A percentile compares a stretch with the other conserved stretches of the same genome.
These are phyloP conservation scores for Camelina sativa DNA, from an alignment of 345 rosid species.

Conservation along the genomic window DNA sequence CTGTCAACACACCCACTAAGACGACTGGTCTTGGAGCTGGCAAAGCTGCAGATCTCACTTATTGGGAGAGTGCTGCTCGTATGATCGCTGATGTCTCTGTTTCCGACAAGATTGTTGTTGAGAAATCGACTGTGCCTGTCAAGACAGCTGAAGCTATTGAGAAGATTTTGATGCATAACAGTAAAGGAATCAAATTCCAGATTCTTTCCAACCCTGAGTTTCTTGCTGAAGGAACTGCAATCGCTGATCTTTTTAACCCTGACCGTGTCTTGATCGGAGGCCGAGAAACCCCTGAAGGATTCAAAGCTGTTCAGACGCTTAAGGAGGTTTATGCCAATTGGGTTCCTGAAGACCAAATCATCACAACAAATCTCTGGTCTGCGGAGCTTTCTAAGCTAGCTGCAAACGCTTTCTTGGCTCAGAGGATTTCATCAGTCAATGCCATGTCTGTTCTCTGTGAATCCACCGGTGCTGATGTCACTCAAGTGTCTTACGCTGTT, in stretches of 20 bases:
- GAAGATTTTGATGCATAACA: conserved; percentile 86
- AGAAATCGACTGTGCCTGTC: conserved; percentile 93
- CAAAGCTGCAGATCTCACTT: conserved; percentile 93
- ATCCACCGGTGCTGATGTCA: conserved; percentile 84
- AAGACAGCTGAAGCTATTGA: conserved; percentile 95
- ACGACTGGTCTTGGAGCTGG: conserved; percentile 95
- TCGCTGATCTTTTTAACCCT: conserved; percentile 69
- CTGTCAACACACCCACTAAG: conserved; percentile 92
- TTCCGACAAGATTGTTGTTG: conserved; percentile 87
- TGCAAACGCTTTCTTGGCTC: conserved; percentile 94
- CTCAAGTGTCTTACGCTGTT: conserved; percentile 79
- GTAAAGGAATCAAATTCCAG: conserved; percentile 91
- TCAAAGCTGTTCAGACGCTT: conserved; percentile 69
- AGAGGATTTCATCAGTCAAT: conserved; percentile 89
- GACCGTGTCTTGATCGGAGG: conserved; percentile 93
- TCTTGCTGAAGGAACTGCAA: conserved; percentile 96
- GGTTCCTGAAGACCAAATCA: conserved; percentile 76
- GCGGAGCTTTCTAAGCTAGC: conserved; percentile 96
- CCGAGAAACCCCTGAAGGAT: conserved; percentile 86
- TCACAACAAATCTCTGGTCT: conserved; percentile 92
- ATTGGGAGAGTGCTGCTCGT: conserved; percentile 96
- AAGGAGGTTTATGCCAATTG: conserved; percentile 86
- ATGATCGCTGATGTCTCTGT: conserved; percentile 92
- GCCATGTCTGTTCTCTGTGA: conserved; percentile 95
- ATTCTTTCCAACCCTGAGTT: conserved; percentile 92